Base-by-base conservation (phyloP, 352 stramenopile species). In the Phytophthora sp. region DNA sequence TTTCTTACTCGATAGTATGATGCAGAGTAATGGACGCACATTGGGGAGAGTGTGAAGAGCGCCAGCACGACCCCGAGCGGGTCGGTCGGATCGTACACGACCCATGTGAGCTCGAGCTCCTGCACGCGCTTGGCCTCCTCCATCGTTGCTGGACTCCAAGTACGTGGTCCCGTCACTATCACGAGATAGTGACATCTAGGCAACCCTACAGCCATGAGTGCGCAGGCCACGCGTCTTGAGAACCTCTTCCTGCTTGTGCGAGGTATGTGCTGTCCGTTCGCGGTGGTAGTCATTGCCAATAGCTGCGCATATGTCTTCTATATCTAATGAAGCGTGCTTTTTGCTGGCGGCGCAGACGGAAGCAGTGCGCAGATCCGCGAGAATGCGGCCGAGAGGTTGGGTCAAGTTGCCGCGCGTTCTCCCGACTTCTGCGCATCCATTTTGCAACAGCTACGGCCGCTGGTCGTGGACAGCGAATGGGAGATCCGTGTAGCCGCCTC, bases 101-200 rank as follows among this genome's bases (percentile, higher is more conserved):
- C 88, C 84, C 84, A 93, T 39, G 86, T 93, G 70, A 88, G 81
- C 76, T 93, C 82, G 57, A 94, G 93, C 55, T 85, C 79, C 61
- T 90, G 79, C 30, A 90, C 65, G 59, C 62, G 46, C 49, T 66
- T 69, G 24, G 35, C 42, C 27, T 15, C 33, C 16, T 54, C 39
- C 39, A 46, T 46, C 20, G 20, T 29, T 13, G 20, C 21, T 54
- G 38, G 51, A 58, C 20, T 15, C 21, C 7, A 64, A 23, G 56
- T 42, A 45, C 45, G 46, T 36, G 38, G 20, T 16, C 15, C 35
- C 11, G 50, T 63, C 65, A 73, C 36, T 69, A 24, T 11, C 8
- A 7, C 11, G 35, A 8, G 36, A 24, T 44, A 59, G 23, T 58
- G 51, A 49, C 61, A 57, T 33, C 11, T 31, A 16, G 18, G 12